Conservation (phyloP, 257 asterid species). For the Solanum virginianum region DNA sequence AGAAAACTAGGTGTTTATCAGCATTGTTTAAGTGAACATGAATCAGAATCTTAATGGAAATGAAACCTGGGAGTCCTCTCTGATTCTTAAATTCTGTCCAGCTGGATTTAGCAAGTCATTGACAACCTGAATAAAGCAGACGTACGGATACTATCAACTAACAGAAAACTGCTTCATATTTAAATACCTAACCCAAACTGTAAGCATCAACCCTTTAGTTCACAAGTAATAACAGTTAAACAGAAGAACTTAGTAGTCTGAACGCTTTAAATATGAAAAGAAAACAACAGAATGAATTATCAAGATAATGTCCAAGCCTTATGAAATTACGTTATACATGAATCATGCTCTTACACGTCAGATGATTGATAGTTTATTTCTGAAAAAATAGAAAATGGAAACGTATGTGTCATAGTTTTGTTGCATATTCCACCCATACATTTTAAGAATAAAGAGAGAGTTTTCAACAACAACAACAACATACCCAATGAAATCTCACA, state of each 20-base stretch:
- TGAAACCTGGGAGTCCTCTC: conserved; percentile 90
- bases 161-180: not conserved
- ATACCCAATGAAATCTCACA: no score
- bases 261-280: not conserved
- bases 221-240: not conserved
- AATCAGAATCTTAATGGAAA: not conserved
- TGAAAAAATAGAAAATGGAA: not conserved
- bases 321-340: not conserved
- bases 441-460: not conserved
- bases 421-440: not conserved
- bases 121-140: conserved; percentile 52
- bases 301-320: not conserved
- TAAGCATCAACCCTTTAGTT: not conserved
- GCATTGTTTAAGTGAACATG: not conserved
- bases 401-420: not conserved
- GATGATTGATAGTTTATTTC: not conserved
- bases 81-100: conserved; percentile 89
- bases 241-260: conserved; percentile 1
- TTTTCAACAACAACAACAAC: no score
- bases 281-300: not conserved
- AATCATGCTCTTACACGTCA: not conserved
- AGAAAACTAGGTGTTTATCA: not conserved
- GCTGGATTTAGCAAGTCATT: conserved; percentile 98
- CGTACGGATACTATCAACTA: not conserved
- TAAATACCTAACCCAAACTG: not conserved